These are phyloP conservation scores for Leucaena leucocephala DNA, from an alignment of 306 rosid genomes.

Conservation along the genomic window DNA sequence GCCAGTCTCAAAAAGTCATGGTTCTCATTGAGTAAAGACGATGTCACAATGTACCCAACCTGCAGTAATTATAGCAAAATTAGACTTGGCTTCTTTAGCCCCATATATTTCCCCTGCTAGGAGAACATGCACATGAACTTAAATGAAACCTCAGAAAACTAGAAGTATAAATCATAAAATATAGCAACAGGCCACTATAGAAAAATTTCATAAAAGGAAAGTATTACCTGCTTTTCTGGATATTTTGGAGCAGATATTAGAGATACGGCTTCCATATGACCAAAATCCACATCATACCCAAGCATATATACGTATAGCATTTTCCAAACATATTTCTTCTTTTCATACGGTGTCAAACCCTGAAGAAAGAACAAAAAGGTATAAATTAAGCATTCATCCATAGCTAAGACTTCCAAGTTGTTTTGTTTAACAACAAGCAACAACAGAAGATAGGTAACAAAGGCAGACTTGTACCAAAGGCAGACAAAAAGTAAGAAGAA, in stretches of 20 bases:
- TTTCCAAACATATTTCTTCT: slow-evolving; percentile 99
- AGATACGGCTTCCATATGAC: slow-evolving; percentile 99
- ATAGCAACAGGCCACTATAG: not conserved
- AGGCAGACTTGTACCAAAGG: not conserved
- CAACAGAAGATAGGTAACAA: not conserved
- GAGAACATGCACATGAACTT: slow-evolving; percentile 31
- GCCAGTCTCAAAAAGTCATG: slow-evolving; percentile 99
- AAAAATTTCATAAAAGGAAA: slow-evolving; percentile 10
- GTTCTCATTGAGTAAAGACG: slow-evolving; percentile 96
- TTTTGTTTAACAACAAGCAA: slow-evolving; percentile 26
- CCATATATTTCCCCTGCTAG: slow-evolving; percentile 26
- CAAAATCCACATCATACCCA: slow-evolving; percentile 99
- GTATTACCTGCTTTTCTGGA: slow-evolving; percentile 93
- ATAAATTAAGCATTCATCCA: not conserved
- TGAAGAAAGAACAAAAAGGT: slow-evolving; percentile 43
- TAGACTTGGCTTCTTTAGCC: slow-evolving; percentile 32
- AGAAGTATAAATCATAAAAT: not conserved
- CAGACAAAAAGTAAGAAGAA: not conserved
- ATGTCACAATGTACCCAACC: slow-evolving; percentile 99
- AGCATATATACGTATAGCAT: slow-evolving; percentile 97
- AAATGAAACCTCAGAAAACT: slow-evolving; percentile 24
- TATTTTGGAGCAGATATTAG: slow-evolving; percentile 99
- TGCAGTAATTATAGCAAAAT: slow-evolving; percentile 53
- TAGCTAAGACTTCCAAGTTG: slow-evolving; percentile 20
- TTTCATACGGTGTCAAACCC: slow-evolving; percentile 94